These are phyloP conservation scores for Ceratobasidium sp. DNA, from an alignment of 1,284 basidiomycete species.

Conservation along the genomic window DNA sequence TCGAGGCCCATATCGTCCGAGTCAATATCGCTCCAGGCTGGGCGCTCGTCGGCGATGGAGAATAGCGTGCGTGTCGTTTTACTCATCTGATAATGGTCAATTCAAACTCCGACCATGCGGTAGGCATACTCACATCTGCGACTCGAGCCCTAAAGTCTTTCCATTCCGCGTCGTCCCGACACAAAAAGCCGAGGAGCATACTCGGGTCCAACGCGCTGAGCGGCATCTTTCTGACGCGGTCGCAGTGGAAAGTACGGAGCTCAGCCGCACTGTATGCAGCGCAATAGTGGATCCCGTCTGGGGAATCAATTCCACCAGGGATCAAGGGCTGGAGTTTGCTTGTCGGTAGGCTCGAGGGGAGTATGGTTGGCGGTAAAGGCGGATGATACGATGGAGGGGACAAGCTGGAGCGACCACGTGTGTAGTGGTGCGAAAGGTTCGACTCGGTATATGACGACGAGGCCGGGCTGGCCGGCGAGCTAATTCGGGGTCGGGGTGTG, in stretches of 20 bases:
- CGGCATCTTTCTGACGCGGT: slow-evolving; percentile 93
- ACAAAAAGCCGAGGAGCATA: slow-evolving; percentile 95
- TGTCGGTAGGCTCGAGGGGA: slow-evolving; percentile 20
- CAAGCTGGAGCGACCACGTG: slow-evolving; percentile 39
- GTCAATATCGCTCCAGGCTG: slow-evolving; percentile 79
- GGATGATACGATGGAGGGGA: slow-evolving; percentile 25
- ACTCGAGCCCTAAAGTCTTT: slow-evolving; percentile 82
- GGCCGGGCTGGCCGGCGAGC: slow-evolving; percentile 38
- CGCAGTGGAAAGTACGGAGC: slow-evolving; percentile 92
- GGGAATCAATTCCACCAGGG: slow-evolving; percentile 61
- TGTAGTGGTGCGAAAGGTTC: slow-evolving; percentile 25
- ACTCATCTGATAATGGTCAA: slow-evolving; percentile 55
- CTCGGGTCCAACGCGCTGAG: slow-evolving; percentile 93
- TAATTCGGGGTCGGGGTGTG: slow-evolving; percentile 38
- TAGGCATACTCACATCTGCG: slow-evolving; percentile 67
- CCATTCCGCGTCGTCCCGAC: slow-evolving; percentile 86
- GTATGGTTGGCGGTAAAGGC: slow-evolving; percentile 21
- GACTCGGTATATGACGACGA: slow-evolving; percentile 41
- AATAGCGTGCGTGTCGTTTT: slow-evolving; percentile 83
- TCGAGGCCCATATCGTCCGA: slow-evolving; percentile 83
- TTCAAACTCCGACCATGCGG: neutral
- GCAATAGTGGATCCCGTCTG: slow-evolving; percentile 67
- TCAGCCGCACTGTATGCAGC: slow-evolving; percentile 74
- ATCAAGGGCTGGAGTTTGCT: slow-evolving; percentile 35
- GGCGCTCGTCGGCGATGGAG: slow-evolving; percentile 86